Base-by-base conservation (phyloP, 352 stramenopile genomes). In the Phytophthora ohioensis region DNA sequence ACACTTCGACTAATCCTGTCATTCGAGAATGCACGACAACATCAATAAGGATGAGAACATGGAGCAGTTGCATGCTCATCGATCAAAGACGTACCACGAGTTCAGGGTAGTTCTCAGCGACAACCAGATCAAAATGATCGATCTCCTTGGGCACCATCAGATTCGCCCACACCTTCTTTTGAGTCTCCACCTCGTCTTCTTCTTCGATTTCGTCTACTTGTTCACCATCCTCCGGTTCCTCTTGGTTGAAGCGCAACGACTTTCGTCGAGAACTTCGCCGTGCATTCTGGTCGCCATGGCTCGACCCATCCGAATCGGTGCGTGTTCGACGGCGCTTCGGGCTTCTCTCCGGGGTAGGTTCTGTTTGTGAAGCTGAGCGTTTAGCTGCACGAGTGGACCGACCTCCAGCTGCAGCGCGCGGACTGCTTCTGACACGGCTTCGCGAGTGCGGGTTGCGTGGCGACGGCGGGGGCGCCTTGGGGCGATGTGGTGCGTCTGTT, bases 401-500 rank as follows among this genome's bases (percentile, higher is more conserved):
- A 56, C 39, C 38, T 57, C 55, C 58, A 60, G 13, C 31, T 62
- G 48, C 39, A 59, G 54, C 55, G 13, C 68, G 68, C 15, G 53
- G 57, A 54, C 58, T 75, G 51, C 38, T 81, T 67, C 47, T 60
- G n/a, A 67, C 34, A 5, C 73, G 70, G 17, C 21, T 78, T 64
- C 45, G 30, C 17, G 71, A 64, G 17, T 57, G 30, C 17, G 71
- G 61, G 17, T 60, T 75, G 11, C 58, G 72, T 41, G 55, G 68
- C 1, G 70, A 69, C n/a, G 63, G 42, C 11, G 58, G 48, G 12
- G 54, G 42, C 9, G 66, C 43, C 31, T 73, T 81, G 7, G 62
- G 42, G 5, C 78, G 75, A 51, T 82, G 79, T 2, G 82, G 72
- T 6, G 85, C 69, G 41, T 95, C 88, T 0, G 60, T 73, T 52